Evolutionary conservation across 768 basidiomycete genomes (phyloP).

Genomic region (Suillus bovinus): DNA sequence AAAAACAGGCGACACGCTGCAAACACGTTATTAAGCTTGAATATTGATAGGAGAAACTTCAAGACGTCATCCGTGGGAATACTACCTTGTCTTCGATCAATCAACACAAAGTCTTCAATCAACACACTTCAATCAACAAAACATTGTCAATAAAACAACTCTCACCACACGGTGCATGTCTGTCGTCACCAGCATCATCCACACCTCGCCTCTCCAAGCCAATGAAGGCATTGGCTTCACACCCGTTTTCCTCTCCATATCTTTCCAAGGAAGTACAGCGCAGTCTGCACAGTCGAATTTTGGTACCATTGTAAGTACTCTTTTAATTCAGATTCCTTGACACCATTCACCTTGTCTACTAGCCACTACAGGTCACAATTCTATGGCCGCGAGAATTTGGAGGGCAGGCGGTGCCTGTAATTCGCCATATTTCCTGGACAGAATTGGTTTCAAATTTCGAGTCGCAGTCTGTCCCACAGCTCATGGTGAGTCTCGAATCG

Average conservation of each 20-base stretch:
- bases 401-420: not conserved
- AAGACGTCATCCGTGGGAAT: too few relatives aligned
- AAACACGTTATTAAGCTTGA: too few relatives aligned
- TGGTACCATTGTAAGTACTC: not conserved
- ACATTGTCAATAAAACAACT: too few relatives aligned
- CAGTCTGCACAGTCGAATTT: not conserved
- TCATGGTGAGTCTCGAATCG: not conserved
- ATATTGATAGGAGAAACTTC: too few relatives aligned
- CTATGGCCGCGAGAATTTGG: not conserved
- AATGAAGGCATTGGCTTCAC: not conserved
- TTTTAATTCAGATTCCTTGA: not conserved
- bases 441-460: not conserved
- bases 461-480: not conserved
- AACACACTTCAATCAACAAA: too few relatives aligned
- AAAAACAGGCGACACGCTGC: not conserved
- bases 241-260: not conserved
- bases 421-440: not conserved
- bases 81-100: too few relatives aligned
- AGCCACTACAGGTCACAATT: slow-evolving; percentile 2
- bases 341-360: not conserved
- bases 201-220: not conserved
- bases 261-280: not conserved
- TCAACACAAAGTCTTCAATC: too few relatives aligned
- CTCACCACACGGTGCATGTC: not conserved
- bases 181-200: not conserved